Conservation (phyloP, 768 basidiomycete species). For the Boletus sp. region DNA sequence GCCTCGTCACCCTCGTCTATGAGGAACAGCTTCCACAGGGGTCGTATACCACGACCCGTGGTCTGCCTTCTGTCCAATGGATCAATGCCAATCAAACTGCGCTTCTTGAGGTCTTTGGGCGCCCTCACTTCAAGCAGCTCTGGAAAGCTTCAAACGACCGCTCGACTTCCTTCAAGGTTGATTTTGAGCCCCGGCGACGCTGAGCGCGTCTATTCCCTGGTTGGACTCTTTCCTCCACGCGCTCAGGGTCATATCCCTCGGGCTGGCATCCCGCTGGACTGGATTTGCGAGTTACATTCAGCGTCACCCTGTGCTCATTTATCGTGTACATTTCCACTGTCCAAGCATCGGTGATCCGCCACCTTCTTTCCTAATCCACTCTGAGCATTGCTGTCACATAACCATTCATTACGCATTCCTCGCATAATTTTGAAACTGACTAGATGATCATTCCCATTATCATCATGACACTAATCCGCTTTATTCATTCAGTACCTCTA, state of each 20-base stretch:
- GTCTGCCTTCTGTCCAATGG: conserved; percentile 76
- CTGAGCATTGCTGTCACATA: conserved; percentile 41
- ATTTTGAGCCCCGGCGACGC: conserved; percentile 48
- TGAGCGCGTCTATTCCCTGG: conserved; percentile 24
- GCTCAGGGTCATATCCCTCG: conserved; percentile 7
- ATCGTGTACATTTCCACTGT: conserved; percentile 18
- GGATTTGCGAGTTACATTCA: conserved; percentile 1
- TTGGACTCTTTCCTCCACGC: conserved; percentile 5
- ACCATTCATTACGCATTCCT: conserved; percentile 35
- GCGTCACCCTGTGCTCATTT: conserved; percentile 9
- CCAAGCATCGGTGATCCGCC: conserved; percentile 29
- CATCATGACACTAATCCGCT: conserved; percentile 31
- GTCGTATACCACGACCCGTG: conserved; percentile 71
- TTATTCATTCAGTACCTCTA: conserved; percentile 32
- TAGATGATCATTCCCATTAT: conserved; percentile 30
- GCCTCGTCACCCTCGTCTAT: conserved; percentile 67
- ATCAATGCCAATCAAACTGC: conserved; percentile 64
- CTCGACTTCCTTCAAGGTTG: conserved; percentile 70
- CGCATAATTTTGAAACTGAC: conserved; percentile 32
- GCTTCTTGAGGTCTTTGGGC: conserved; percentile 74
- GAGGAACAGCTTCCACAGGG: conserved; percentile 75
- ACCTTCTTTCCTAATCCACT: conserved; percentile 18
- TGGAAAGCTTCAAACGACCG: conserved; percentile 73
- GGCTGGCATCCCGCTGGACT: conserved; percentile 18
- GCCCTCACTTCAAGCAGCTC: conserved; percentile 65